Base-by-base conservation (phyloP, 352 stramenopile genomes). In the Pythium rishiriense region DNA sequence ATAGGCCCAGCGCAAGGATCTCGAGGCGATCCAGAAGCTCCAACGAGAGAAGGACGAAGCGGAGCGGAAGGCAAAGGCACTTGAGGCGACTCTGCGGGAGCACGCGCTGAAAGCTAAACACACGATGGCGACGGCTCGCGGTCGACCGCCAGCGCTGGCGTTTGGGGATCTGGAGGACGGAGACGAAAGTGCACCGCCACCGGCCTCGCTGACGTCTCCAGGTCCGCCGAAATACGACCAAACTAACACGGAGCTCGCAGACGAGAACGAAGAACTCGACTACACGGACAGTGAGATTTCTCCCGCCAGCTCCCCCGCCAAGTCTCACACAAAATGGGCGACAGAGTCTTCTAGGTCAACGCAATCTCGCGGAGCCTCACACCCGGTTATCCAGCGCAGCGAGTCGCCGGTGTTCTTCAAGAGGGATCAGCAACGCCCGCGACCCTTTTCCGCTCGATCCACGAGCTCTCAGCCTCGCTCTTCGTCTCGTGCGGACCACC, bases 1-100 rank as follows among this genome's bases (percentile, higher is more conserved):
- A 39, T 47, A 86, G 76, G 74, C 76, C 11, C 72, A 76, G 45
- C 64, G 41, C 37, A 60, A 68, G 35, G 80, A 87, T 31, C 50
- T 84, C 31, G 64, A 72, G 26, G 69, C 66, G 17, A 79, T 82
- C 46, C 54, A 69, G 26, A 52, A 49, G 28, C 63, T 82, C 4
- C 66, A 78, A 59, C 65, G 45, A 15, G 71, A 73, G 46, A 82
- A 82, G 59, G 65, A 73, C 22, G 42, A 69, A 3, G 61, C 78
- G 0, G 70, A 81, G 61, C 59, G 75, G 1, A 68, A 70, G 10
- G 72, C 74, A 2, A 51, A 50, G 19, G 58, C 68, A 51, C 43
- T 87, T 0, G 72, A 73, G 48, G 43, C 52, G 17, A 70, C 62
- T 28, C 49, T 72, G 26, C 48, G 43, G 12, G 60, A 73, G 17